Percentiles rank a stretch among this genome's conserved stretches.
phyloP scores from a whole-genome alignment of 176 grass and related monocot species.

The Zea mays region DNA sequence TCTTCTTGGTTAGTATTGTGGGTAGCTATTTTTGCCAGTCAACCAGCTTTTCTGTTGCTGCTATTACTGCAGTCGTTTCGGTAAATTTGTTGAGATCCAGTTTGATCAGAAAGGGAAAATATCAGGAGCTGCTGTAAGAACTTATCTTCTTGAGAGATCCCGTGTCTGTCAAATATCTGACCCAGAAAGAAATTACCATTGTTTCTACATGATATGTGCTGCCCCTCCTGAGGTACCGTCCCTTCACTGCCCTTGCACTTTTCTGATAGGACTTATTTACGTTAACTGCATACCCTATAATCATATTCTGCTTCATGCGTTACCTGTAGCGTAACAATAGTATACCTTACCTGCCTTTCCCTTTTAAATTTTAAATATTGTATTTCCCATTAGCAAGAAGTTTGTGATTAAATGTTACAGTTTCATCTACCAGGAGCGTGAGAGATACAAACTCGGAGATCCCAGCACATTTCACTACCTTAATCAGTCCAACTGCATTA shows the following conservation, averaged over 20 bases:
- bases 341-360: not conserved
- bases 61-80: constrained; percentile 70
- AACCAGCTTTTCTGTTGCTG: constrained; percentile 31
- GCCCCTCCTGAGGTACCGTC: constrained; percentile 72
- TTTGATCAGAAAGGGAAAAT: constrained; percentile 85
- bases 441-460: constrained; percentile 83
- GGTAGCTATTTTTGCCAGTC: constrained; percentile 32
- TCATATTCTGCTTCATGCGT: constrained; percentile 3
- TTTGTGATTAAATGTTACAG: constrained; percentile 18
- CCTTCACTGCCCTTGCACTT: constrained; percentile 24
- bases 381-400: constrained; percentile 10
- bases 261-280: not conserved
- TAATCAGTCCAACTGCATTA: constrained; percentile 88
- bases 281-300: not conserved
- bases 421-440: constrained; percentile 59
- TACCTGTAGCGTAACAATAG: not conserved
- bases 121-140: constrained; percentile 90
- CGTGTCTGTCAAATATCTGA: constrained; percentile 96
- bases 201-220: constrained; percentile 98
- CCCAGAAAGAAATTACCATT: constrained; percentile 96
- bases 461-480: constrained; percentile 90
- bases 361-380: not conserved
- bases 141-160: constrained; percentile 94
- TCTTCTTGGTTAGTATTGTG: constrained; percentile 1
- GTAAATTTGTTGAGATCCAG: constrained; percentile 98